Evolutionary conservation across 805 yeast genomes (phyloP).

Genomic region (Saccharomyces kudriavzevii): DNA sequence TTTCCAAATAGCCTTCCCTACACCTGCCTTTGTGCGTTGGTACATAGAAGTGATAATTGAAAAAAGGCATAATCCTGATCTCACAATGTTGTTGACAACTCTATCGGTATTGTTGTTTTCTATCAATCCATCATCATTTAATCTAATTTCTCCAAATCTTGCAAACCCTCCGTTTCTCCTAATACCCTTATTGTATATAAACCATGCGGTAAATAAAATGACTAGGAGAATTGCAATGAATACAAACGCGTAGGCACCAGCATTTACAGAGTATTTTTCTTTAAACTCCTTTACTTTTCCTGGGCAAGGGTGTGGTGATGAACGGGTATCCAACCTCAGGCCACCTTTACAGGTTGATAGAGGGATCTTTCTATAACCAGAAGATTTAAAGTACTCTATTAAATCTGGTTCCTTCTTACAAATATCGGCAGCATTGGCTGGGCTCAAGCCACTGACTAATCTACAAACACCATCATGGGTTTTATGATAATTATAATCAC

Average conservation of each 20-base stretch:
- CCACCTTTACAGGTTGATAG: slow-evolving; percentile 84
- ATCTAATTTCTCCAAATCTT: slow-evolving; percentile 76
- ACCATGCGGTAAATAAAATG: slow-evolving; percentile 48
- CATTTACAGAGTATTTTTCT: slow-evolving; percentile 46
- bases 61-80: slow-evolving; percentile 42
- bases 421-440: slow-evolving; percentile 53
- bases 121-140: slow-evolving; percentile 63
- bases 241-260: slow-evolving; percentile 45
- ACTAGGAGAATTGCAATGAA: slow-evolving; percentile 47
- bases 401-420: slow-evolving; percentile 48
- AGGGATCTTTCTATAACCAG: slow-evolving; percentile 87
- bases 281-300: slow-evolving; percentile 66
- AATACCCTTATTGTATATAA: slow-evolving; percentile 74
- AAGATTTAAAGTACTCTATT: slow-evolving; percentile 73
- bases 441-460: slow-evolving; percentile 63
- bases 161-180: slow-evolving; percentile 69
- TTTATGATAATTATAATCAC: slow-evolving; percentile 77
- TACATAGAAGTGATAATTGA: slow-evolving; percentile 31
- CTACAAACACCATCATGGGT: slow-evolving; percentile 77
- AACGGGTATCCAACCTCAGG: slow-evolving; percentile 49
- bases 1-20: slow-evolving; percentile 7
- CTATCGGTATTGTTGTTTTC: slow-evolving; percentile 57
- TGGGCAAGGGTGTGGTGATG: slow-evolving; percentile 71
- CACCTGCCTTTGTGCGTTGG: slow-evolving; percentile 13
- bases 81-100: slow-evolving; percentile 50